Percentiles rank a stretch among this genome's conserved stretches.
phyloP scores from a whole-genome alignment of 1,284 basidiomycete species.

The Cutaneotrichosporon cutaneum region DNA sequence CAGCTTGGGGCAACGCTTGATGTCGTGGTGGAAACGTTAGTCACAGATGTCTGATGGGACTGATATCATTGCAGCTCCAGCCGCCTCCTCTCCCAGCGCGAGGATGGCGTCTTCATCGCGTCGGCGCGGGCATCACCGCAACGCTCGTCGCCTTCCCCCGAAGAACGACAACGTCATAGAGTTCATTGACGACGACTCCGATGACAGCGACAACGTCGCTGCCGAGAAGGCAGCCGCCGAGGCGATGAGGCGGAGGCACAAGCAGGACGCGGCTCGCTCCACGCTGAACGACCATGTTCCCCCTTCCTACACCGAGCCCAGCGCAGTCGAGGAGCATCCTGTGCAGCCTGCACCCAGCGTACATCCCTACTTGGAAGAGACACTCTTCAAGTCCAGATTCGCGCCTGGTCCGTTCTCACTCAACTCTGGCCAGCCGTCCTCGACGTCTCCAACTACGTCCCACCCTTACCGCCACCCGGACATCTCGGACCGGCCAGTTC shows the following conservation, averaged over 20 bases:
- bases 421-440: not conserved
- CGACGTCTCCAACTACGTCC: not conserved
- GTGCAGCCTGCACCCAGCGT: not conserved
- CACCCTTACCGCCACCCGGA: not conserved
- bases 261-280: not conserved
- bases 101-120: not conserved
- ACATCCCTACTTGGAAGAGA: conserved; percentile 5
- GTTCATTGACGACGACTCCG: not conserved
- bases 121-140: not conserved
- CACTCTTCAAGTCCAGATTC: conserved; percentile 8
- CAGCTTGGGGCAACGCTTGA: not conserved
- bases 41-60: not conserved
- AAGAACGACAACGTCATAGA: conserved; percentile 2
- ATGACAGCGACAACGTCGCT: not conserved
- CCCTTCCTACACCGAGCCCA: not conserved
- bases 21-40: not conserved
- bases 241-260: not conserved
- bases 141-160: not conserved
- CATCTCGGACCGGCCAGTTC: not conserved
- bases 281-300: conserved; percentile 19
- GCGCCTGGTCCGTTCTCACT: not conserved
- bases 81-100: not conserved
- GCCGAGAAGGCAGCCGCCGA: not conserved
- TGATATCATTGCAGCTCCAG: not conserved
- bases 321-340: not conserved